Conservation (phyloP, 1,284 basidiomycete species). For the Rhodotorula sp. region DNA sequence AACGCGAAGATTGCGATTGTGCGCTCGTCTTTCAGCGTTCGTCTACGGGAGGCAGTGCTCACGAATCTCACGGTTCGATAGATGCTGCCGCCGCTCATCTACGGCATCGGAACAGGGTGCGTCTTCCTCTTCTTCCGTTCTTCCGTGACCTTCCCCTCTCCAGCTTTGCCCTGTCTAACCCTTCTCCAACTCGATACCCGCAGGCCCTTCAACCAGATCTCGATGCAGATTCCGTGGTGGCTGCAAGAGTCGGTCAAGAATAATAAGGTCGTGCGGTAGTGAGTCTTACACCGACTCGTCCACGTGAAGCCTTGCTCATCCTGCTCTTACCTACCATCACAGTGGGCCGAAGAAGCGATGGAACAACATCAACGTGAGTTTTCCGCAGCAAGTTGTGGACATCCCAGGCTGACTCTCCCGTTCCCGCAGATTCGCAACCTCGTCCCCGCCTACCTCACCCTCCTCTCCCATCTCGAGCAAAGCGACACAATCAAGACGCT, state of each 20-base stretch:
- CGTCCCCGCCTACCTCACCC: constrained; percentile 10
- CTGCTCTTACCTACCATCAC: not conserved
- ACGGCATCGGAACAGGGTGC: constrained; percentile 12
- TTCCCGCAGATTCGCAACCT: not conserved
- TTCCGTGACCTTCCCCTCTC: not conserved
- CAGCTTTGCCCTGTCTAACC: too few relatives aligned
- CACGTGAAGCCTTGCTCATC: not conserved
- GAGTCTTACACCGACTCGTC: not conserved
- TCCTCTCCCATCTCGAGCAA: constrained; percentile 2
- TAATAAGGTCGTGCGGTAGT: constrained; percentile 8
- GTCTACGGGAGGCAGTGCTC: not conserved
- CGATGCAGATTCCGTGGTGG: constrained; percentile 29
- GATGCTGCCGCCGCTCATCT: constrained; percentile 9
- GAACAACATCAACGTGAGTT: constrained; percentile 32
- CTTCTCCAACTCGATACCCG: too few relatives aligned
- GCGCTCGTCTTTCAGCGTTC: not conserved
- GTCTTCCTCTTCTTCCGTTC: not conserved
- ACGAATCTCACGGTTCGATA: accelerated
- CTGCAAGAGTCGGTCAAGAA: constrained; percentile 11
- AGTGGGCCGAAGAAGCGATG: constrained; percentile 14
- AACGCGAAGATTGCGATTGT: constrained; percentile 29
- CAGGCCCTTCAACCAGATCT: constrained; percentile 23
- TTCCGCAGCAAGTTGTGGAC: too few relatives aligned
- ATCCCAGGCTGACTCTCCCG: too few relatives aligned
- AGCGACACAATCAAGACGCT: not conserved